Conservation (phyloP, 768 basidiomycete genomes). For the Mycena pura region DNA sequence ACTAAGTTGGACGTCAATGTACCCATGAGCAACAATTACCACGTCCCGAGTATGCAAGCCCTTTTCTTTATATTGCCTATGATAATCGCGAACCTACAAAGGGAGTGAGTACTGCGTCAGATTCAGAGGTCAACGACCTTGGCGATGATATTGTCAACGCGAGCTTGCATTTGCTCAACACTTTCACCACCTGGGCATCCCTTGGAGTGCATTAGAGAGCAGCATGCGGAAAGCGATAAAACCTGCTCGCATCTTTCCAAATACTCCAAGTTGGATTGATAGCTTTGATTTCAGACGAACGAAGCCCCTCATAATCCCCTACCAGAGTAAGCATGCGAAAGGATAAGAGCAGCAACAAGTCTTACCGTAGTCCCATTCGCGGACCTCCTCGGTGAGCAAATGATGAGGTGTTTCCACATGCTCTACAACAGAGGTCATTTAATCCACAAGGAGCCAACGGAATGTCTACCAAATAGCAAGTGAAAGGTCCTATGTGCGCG, state of each 20-base stretch:
- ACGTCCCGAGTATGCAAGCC: conserved; percentile 76
- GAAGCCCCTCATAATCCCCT: conserved; percentile 88
- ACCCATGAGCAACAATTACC: conserved; percentile 88
- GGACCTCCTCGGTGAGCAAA: conserved; percentile 65
- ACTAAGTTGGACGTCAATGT: conserved; percentile 7
- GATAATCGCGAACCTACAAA: conserved; percentile 71
- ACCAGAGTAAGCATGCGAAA: conserved; percentile 7
- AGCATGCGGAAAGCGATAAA: neutral
- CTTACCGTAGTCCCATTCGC: conserved; percentile 87
- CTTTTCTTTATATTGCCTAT: conserved; percentile 72
- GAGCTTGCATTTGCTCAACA: conserved; percentile 74
- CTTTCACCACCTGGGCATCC: conserved; percentile 93
- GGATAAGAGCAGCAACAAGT: neutral
- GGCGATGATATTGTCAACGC: conserved; percentile 79
- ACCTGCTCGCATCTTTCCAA: conserved; percentile 77
- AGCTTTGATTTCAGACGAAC: conserved; percentile 77
- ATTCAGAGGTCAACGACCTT: conserved; percentile 52
- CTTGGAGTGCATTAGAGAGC: conserved; percentile 15
- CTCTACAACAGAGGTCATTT: conserved; percentile 11
- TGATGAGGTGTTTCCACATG: conserved; percentile 57
- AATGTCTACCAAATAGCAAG: conserved; percentile 63
- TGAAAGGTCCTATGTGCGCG: conserved; percentile 89
- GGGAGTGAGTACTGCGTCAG: neutral
- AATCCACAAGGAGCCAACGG: neutral
- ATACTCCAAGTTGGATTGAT: conserved; percentile 74